phyloP scores from a whole-genome alignment of 805 yeast species.

The Spencermartinsiella europaea region DNA sequence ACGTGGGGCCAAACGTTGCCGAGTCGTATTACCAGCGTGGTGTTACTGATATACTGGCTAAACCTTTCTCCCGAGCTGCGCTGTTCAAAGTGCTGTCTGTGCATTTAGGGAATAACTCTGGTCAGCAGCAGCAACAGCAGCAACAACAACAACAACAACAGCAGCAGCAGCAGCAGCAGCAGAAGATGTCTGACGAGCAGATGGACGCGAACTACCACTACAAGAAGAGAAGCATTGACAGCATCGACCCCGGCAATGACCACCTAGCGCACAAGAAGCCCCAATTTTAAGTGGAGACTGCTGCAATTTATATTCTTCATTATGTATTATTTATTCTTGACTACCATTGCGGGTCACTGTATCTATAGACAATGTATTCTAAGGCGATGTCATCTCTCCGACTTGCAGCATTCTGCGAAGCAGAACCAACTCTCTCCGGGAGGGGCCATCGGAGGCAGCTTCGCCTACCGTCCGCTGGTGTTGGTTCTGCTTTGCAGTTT shows the following conservation, averaged over 20 bases:
- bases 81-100: constrained; percentile 57
- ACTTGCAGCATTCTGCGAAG: no score
- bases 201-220: not conserved
- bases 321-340: not conserved
- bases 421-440: no score
- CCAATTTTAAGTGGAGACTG: not conserved
- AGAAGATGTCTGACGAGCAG: not conserved
- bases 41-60: constrained; percentile 86
- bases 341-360: not conserved
- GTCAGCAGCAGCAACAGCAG: not conserved
- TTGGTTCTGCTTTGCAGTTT: no score
- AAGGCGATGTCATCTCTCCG: no score
- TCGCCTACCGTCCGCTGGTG: no score
- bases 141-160: not conserved
- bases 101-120: constrained; percentile 4
- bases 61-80: constrained; percentile 89
- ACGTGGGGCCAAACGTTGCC: not conserved
- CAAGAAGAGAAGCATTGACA: not conserved
- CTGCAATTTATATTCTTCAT: not conserved
- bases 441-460: no score
- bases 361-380: not conserved
- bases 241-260: not conserved
- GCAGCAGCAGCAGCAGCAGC: not conserved
- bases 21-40: constrained; percentile 70
- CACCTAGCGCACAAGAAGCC: not conserved